Conservation (phyloP, 495 filamentous ascomycete species). For the Patellaria atrata region DNA sequence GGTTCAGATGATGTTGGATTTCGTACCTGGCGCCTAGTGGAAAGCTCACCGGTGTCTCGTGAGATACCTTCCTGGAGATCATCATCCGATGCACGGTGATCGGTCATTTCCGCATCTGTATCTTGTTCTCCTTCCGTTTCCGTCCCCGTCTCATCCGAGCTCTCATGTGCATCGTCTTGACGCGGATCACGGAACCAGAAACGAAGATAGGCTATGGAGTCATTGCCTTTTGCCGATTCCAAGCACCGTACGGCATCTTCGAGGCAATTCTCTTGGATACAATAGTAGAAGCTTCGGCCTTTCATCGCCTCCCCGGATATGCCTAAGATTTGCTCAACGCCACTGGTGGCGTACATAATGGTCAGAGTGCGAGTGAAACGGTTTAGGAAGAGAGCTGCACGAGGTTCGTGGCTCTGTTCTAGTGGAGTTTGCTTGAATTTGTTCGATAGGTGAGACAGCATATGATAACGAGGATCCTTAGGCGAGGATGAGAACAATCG, state of each 20-base stretch:
- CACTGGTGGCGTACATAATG: slow-evolving; percentile 76
- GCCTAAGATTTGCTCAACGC: slow-evolving; percentile 57
- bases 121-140: slow-evolving; percentile 27
- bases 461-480: slow-evolving; percentile 76
- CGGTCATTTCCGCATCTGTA: slow-evolving; percentile 25
- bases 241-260: slow-evolving; percentile 60
- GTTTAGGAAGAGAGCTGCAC: slow-evolving; percentile 76
- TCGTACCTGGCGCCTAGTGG: too few relatives aligned
- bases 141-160: slow-evolving; percentile 10
- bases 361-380: slow-evolving; percentile 70
- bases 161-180: slow-evolving; percentile 33
- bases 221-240: slow-evolving; percentile 80
- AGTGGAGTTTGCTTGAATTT: slow-evolving; percentile 59
- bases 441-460: slow-evolving; percentile 70
- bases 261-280: slow-evolving; percentile 63
- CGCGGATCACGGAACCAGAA: slow-evolving; percentile 74
- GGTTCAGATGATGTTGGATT: slow-evolving; percentile 1
- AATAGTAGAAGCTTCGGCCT: slow-evolving; percentile 67
- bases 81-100: slow-evolving; percentile 23
- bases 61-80: slow-evolving; percentile 17
- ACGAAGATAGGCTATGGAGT: slow-evolving; percentile 85
- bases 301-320: slow-evolving; percentile 48
- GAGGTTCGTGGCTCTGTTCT: slow-evolving; percentile 53
- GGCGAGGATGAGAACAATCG: slow-evolving; percentile 69
- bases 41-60: neutral